phyloP scores from a whole-genome alignment of 148 eudicot genomes.

The Cornus kousa region DNA sequence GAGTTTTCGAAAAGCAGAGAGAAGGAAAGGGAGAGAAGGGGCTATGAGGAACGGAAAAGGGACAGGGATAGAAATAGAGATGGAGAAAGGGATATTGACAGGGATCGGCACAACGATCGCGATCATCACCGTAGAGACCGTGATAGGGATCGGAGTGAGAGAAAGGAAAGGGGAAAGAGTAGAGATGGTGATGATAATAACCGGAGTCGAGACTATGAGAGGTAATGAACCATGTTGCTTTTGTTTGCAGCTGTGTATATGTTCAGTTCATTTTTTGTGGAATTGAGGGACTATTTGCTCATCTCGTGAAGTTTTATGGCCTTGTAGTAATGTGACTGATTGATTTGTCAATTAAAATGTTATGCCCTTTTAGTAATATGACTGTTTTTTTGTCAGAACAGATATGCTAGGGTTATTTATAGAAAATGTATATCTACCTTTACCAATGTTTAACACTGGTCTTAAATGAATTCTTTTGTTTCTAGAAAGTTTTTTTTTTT shows the following conservation, averaged over 20 bases:
- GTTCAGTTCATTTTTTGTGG: not conserved
- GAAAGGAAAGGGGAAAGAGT: not conserved
- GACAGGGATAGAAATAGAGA: not conserved
- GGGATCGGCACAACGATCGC: not conserved
- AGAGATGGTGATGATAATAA: not conserved
- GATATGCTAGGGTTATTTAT: not conserved
- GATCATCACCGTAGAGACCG: not conserved
- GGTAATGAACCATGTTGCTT: not conserved
- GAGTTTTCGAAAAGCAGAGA: not conserved
- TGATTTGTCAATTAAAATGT: too few relatives aligned
- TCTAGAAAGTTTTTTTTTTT: too few relatives aligned
- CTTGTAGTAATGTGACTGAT: not conserved
- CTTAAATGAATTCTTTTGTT: too few relatives aligned
- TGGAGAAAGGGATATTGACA: not conserved
- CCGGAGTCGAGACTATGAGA: not conserved
- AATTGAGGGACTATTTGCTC: not conserved
- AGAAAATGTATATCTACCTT: not conserved
- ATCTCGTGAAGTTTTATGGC: not conserved
- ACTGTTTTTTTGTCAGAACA: not conserved
- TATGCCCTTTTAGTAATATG: too few relatives aligned
- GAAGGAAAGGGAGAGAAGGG: not conserved
- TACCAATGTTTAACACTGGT: too few relatives aligned
- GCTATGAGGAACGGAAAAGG: not conserved
- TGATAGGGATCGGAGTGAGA: not conserved
- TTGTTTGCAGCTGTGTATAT: not conserved